Evolutionary conservation across 1,284 basidiomycete species (phyloP).

Genomic region (Athelia sp.): DNA sequence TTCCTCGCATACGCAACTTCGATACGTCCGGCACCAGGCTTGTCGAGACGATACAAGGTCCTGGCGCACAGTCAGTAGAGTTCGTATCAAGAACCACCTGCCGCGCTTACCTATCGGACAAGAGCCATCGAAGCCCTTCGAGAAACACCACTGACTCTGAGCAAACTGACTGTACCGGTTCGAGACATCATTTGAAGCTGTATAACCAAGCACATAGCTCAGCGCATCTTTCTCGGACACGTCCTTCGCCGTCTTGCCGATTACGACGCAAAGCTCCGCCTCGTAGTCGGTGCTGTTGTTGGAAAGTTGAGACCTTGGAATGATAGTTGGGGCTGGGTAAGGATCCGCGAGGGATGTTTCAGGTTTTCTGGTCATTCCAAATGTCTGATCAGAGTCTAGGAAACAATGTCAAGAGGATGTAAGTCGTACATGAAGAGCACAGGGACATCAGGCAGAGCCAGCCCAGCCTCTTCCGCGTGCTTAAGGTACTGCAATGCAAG

Average conservation of each 20-base stretch:
- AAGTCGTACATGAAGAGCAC: neutral
- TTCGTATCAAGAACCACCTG: neutral
- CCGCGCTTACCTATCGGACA: slow-evolving; percentile 11
- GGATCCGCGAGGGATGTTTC: slow-evolving; percentile 68
- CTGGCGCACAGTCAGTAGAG: slow-evolving; percentile 58
- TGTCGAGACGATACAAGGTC: slow-evolving; percentile 71
- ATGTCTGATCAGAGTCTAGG: too few relatives aligned
- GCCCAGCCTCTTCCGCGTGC: slow-evolving; percentile 57
- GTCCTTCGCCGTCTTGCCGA: slow-evolving; percentile 76
- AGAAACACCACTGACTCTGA: slow-evolving; percentile 79
- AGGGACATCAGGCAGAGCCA: slow-evolving; percentile 51
- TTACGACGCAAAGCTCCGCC: slow-evolving; percentile 82
- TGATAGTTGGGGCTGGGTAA: slow-evolving; percentile 61
- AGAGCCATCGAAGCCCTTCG: slow-evolving; percentile 69
- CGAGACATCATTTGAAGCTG: slow-evolving; percentile 75
- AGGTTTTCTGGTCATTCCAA: slow-evolving; percentile 45
- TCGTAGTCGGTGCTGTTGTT: slow-evolving; percentile 81
- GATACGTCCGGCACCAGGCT: slow-evolving; percentile 67
- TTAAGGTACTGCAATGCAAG: slow-evolving; percentile 20
- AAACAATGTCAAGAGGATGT: too few relatives aligned
- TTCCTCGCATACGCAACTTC: slow-evolving; percentile 56
- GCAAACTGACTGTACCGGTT: slow-evolving; percentile 76
- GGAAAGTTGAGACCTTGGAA: slow-evolving; percentile 63
- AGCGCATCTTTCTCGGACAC: slow-evolving; percentile 73
- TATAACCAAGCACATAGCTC: slow-evolving; percentile 80